Evolutionary conservation across 768 basidiomycete species (phyloP).

Genomic region (Aureoboletus auriporus): DNA sequence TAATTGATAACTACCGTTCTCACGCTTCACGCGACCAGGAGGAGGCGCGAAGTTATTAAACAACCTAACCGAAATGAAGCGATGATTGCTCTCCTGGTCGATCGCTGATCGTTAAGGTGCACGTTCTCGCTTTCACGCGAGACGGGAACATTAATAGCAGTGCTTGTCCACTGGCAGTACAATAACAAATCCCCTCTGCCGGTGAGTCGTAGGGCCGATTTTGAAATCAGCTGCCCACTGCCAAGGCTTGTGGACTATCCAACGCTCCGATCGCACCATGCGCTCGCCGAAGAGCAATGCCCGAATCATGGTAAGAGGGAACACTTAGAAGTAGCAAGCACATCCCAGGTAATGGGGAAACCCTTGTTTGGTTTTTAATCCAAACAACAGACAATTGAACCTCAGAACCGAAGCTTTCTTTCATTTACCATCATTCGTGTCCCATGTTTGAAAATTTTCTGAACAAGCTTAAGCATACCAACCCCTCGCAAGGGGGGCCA

Average conservation of each 20-base stretch:
- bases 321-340: not conserved
- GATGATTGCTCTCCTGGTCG: conserved; percentile 19
- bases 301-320: not conserved
- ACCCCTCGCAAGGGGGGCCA: not conserved
- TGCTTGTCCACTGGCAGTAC: not conserved
- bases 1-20: not conserved
- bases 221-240: conserved; percentile 1
- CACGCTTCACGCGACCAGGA: conserved; percentile 2
- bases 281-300: not conserved
- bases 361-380: conserved; percentile 11
- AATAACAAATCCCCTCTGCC: not conserved
- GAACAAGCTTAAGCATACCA: conserved; percentile 13
- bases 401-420: not conserved
- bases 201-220: conserved; percentile 4
- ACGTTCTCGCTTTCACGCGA: not conserved
- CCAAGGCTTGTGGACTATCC: not conserved
- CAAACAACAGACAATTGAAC: not conserved
- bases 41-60: conserved; percentile 14
- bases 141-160: not conserved
- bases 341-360: too few species aligned
- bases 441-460: conserved; percentile 12
- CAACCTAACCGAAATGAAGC: conserved; percentile 25
- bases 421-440: not conserved
- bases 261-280: conserved; percentile 5
- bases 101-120: conserved; percentile 19